phyloP scores from a whole-genome alignment of 768 basidiomycete genomes.

The Astraeus odoratus region DNA sequence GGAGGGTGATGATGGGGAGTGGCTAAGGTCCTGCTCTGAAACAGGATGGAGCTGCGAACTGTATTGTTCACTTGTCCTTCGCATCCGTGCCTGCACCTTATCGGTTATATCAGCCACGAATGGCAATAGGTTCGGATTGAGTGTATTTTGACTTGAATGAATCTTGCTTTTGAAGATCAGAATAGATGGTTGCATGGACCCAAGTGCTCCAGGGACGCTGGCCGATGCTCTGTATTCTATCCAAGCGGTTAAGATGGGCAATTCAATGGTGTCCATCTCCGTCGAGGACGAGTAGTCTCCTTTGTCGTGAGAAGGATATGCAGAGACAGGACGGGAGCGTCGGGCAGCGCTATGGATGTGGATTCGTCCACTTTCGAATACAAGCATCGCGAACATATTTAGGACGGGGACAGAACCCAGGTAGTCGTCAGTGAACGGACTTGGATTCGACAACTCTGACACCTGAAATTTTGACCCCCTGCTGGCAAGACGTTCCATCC shows the following conservation, averaged over 20 bases:
- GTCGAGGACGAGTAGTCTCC: conserved; percentile 46
- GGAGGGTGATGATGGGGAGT: conserved; percentile 11
- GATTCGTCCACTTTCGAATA: conserved; percentile 82
- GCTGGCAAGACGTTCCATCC: conserved; percentile 61
- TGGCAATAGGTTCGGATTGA: conserved; percentile 76
- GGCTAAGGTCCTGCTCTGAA: conserved; percentile 3
- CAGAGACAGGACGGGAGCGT: conserved; percentile 32
- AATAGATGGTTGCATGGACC: conserved; percentile 42
- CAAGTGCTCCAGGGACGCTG: conserved; percentile 24
- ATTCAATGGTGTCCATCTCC: conserved; percentile 55
- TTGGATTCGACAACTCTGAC: conserved; percentile 3
- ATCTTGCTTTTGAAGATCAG: conserved; percentile 84
- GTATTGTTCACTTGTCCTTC: conserved; percentile 34
- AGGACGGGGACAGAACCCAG: conserved; percentile 39
- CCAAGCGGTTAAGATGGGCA: conserved; percentile 79
- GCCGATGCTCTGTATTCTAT: conserved; percentile 68
- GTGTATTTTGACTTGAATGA: conserved; percentile 79
- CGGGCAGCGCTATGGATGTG: conserved; percentile 54
- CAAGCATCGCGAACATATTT: conserved; percentile 57
- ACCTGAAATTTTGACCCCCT: conserved; percentile 17
- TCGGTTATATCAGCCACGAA: conserved; percentile 75
- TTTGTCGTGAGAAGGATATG: conserved; percentile 33
- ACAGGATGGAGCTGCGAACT: conserved; percentile 16
- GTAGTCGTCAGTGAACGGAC: conserved; percentile 12
- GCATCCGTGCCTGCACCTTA: conserved; percentile 64